Conservation (phyloP, 2,329 filamentous ascomycete species). For the Xylariales sp. region DNA sequence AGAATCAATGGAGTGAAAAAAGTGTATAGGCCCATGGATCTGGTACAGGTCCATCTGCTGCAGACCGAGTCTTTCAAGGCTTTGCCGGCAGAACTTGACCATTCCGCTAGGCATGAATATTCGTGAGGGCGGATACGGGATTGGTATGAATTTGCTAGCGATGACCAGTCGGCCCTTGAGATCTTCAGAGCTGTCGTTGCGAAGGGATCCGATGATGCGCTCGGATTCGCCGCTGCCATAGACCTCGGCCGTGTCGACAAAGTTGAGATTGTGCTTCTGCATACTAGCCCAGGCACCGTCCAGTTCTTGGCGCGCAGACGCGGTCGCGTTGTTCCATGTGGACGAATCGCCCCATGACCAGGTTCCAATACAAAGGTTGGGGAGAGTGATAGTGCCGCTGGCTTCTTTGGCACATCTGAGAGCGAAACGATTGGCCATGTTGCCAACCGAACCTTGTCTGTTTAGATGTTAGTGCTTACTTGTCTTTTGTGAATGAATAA, state of each 20-base stretch:
- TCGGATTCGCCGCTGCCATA: slow-evolving; percentile 38
- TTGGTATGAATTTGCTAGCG: slow-evolving; percentile 35
- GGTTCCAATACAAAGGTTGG: slow-evolving; percentile 15
- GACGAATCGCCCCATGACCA: slow-evolving; percentile 15
- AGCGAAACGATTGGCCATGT: slow-evolving; percentile 13
- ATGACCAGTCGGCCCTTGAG: slow-evolving; percentile 26
- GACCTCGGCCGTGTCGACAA: slow-evolving; percentile 38
- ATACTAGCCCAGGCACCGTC: slow-evolving; percentile 20
- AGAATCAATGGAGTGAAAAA: slow-evolving; percentile 29
- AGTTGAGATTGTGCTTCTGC: slow-evolving; percentile 28
- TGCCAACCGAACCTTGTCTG: too few species aligned
- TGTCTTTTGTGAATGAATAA: too few species aligned
- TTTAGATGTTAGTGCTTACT: too few species aligned
- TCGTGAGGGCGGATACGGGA: slow-evolving; percentile 26
- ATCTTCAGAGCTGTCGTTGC: slow-evolving; percentile 29
- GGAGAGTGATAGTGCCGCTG: slow-evolving; percentile 13
- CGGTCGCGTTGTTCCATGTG: slow-evolving; percentile 9
- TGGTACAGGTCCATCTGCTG: slow-evolving; percentile 26
- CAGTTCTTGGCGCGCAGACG: slow-evolving; percentile 33
- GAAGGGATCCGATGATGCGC: slow-evolving; percentile 34
- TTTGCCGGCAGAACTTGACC: slow-evolving; percentile 30
- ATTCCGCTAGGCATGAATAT: slow-evolving; percentile 23
- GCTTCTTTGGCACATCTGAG: slow-evolving; percentile 15
- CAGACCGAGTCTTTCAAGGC: slow-evolving; percentile 32
- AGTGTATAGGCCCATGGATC: slow-evolving; percentile 40